Evolutionary conservation across 805 yeast species (phyloP), one percentile per base, ranked within the genome.

Genomic region (Candida michaelii): DNA sequence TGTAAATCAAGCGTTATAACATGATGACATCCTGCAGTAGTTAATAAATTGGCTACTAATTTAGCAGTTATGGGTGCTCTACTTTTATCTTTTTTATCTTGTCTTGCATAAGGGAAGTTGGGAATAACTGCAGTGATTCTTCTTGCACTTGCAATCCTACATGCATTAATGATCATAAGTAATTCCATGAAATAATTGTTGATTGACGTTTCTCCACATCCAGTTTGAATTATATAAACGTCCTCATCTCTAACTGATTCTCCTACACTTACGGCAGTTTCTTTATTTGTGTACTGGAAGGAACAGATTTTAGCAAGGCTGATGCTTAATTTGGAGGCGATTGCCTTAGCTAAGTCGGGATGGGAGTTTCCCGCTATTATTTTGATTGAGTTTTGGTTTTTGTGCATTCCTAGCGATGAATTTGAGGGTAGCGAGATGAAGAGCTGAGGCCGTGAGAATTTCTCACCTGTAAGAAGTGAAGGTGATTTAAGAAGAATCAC

Each of bases 61-160:
- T 86, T 86, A 34, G 93, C 93, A 12, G 93, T 85, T 50, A 86
- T 84, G 40, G 91, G 91, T 13, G 93, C 93, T 62, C 95, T 75
- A 41, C 85, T 78, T 59, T 86, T 86, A 60, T 86, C 95, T 65
- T 86, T 86, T 60, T 88, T 76, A 60, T 86, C 95, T 62, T 86
- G 95, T 69, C 95, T 79, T n/a, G 93, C 93, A 53, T 86, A 86
- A 9, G 90, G 90, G 63, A 84, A 86, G 59, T 81, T 85, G 40
- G 95, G 93, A 50, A 86, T 76, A 13, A 86, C 86, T 5, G 87
- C 93, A 2, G 91, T 85, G 59, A 86, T 83, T 59, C 89, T 76
- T 59, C 93, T 76, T 14, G 91, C 93, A 41, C 88, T 80, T 8
- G 93, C 93, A 2, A 85, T 82, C 55, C 82, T 82, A 62, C 91